Base-by-base conservation (phyloP, 345 rosid genomes). In the Syzygium aromaticum region DNA sequence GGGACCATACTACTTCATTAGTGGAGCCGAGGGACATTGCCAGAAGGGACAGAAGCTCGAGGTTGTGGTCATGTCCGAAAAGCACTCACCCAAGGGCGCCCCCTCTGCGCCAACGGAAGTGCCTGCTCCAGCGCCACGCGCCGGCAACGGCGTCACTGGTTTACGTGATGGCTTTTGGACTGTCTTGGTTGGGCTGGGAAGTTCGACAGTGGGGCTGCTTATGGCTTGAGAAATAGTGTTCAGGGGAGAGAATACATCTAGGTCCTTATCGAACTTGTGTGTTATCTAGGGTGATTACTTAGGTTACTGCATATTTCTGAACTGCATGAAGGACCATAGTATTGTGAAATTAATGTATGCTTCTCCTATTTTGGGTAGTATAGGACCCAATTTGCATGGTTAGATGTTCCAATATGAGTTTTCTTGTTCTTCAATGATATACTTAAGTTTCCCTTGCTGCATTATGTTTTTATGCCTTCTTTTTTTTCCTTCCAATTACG, bases 1-100 rank as follows among this genome's bases (percentile, higher is more conserved):
- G 6, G 98, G 96, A 8, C 85, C 93, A 12, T 89, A 87, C 77
- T 94, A 88, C 90, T 95, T 94, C 92, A 93, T 95, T 28, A 95
- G 95, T 77, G 98, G 98, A 61, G 91, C 91, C 38, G 67, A 89
- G 19, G 93, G 92, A 0, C 90, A 88, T 57, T 93, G 96, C 82
- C 87, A 59, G 84, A 93, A 92, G 8, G 95, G 96, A 17, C 77
- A 93, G 88, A 95, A 93, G 90, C 82, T 95, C 1, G 46, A 78
- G 11, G 86, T 95, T 4, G 92, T 91, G 52, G 96, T 94, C 57
- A 78, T 93, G 89, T 85, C 95, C 80, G 87, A 89, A 86, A 84
- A 80, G 52, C 87, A 86, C 85, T 86, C 51, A 25, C 83, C 87
- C n/a, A 14, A 33, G 84, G 52, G 89, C 85, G 56, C 54, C 3